phyloP scores from a whole-genome alignment of 139 green algal genomes.

The Penium margaritaceum region DNA sequence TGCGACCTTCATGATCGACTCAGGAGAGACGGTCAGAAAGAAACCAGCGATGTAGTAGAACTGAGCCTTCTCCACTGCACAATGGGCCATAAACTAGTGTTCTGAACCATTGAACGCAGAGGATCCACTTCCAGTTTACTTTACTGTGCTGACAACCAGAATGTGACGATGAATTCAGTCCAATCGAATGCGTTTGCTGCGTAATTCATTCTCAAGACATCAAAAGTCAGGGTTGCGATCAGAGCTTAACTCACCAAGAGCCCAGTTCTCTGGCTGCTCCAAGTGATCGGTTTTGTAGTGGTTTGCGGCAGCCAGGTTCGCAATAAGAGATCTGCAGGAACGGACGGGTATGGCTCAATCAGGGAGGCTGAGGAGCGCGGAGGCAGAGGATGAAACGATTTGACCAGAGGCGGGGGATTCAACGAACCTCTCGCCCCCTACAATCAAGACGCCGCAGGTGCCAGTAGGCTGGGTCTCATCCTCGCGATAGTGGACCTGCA shows the following conservation, averaged over 20 bases:
- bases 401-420: too few species aligned
- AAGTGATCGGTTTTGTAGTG: constrained; percentile 86
- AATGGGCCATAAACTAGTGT: too few species aligned
- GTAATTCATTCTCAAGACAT: neutral
- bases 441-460: constrained; percentile 84
- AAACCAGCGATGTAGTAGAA: constrained; percentile 88
- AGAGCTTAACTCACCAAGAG: constrained; percentile 43
- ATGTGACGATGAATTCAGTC: too few species aligned
- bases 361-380: too few species aligned
- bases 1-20: constrained; percentile 74
- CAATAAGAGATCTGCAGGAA: constrained; percentile 75
- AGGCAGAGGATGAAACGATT: too few species aligned
- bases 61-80: constrained; percentile 71
- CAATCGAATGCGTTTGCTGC: too few species aligned
- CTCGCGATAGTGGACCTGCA: constrained; percentile 80
- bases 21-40: constrained; percentile 92
- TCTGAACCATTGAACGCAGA: too few species aligned
- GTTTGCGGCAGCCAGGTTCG: constrained; percentile 93
- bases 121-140: too few species aligned
- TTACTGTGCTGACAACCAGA: constrained; percentile 10
- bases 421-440: constrained; percentile 74
- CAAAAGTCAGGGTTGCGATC: neutral
- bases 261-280: constrained; percentile 62
- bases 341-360: too few species aligned
- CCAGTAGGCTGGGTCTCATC: constrained; percentile 78